These are phyloP conservation scores for Puccinia sorghi DNA, from an alignment of 1,284 basidiomycete species.

Conservation along the genomic window DNA sequence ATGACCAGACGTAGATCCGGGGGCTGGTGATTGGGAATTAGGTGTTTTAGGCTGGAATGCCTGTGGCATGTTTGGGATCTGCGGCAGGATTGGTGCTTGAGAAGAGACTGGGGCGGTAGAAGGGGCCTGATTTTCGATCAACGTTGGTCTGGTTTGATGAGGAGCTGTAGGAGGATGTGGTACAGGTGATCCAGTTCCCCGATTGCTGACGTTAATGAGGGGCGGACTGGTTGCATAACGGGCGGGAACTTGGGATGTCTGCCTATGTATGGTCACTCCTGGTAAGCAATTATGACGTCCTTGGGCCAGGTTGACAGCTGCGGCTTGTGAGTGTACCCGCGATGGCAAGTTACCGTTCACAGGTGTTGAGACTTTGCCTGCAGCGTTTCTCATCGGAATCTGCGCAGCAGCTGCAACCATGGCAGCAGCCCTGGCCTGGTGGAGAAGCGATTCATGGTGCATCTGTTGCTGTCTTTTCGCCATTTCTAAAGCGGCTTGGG, in stretches of 20 bases:
- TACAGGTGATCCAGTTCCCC: slow-evolving; percentile 26
- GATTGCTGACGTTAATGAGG: slow-evolving; percentile 13
- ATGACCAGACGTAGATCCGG: slow-evolving; percentile 3
- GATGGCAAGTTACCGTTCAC: slow-evolving; percentile 31
- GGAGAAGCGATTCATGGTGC: slow-evolving; percentile 43
- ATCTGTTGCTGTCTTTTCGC: slow-evolving; percentile 46
- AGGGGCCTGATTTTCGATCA: slow-evolving; percentile 8
- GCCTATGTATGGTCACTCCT: slow-evolving; percentile 26
- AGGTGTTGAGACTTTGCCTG: neutral
- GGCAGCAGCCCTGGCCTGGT: slow-evolving; percentile 43
- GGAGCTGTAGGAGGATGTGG: slow-evolving; percentile 9
- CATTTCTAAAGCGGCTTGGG: slow-evolving; percentile 44
- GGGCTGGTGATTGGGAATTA: slow-evolving; percentile 29
- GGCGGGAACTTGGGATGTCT: slow-evolving; percentile 24
- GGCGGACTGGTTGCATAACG: slow-evolving; percentile 31
- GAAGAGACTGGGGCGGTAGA: slow-evolving; percentile 1
- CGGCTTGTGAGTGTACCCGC: slow-evolving; percentile 16
- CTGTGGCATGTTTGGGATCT: slow-evolving; percentile 33
- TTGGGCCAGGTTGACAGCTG: slow-evolving; percentile 16
- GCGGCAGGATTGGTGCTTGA: slow-evolving; percentile 21
- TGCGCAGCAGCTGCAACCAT: slow-evolving; percentile 42
- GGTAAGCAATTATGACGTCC: slow-evolving; percentile 17
- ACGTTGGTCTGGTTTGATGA: slow-evolving; percentile 7
- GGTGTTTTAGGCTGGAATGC: slow-evolving; percentile 22
- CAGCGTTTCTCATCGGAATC: slow-evolving; percentile 13